These are phyloP conservation scores for Lepidium africanum DNA, from an alignment of 345 rosid species.

Conservation along the genomic window DNA sequence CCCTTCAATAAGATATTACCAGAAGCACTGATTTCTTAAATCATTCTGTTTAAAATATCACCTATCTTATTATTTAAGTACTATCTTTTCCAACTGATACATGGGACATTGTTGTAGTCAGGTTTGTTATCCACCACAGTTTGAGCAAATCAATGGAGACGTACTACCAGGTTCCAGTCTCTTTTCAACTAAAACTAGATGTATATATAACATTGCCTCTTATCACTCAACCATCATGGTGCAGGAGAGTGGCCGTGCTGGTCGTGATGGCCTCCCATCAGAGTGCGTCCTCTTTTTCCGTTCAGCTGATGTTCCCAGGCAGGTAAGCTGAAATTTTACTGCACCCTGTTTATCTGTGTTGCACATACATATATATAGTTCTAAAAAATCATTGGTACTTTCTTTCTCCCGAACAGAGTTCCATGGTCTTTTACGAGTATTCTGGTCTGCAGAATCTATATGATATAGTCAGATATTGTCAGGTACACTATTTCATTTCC, in stretches of 20 bases:
- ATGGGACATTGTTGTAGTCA: conserved; percentile 51
- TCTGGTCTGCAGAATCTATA: conserved; percentile 92
- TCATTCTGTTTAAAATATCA: background rate
- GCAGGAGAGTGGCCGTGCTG: conserved; percentile 98
- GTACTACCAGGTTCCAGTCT: conserved; percentile 71
- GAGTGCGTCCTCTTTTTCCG: conserved; percentile 83
- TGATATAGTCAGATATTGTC: conserved; percentile 81
- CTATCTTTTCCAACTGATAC: conserved; percentile 1
- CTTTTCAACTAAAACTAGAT: conserved; percentile 3
- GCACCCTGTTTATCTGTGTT: background rate
- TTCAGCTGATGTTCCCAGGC: conserved; percentile 87
- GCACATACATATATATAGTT: background rate
- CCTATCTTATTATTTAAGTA: background rate
- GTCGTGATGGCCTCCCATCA: conserved; percentile 94
- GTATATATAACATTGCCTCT: background rate
- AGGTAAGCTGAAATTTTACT: conserved; percentile 38
- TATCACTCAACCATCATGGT: conserved; percentile 9
- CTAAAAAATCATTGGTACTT: background rate
- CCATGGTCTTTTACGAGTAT: conserved; percentile 95
- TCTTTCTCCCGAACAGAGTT: conserved; percentile 53
- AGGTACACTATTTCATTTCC: conserved; percentile 41
- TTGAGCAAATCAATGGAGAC: conserved; percentile 98
- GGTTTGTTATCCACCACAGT: conserved; percentile 99
- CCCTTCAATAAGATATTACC: background rate
- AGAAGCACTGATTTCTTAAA: background rate